Conservation (phyloP, 352 stramenopile genomes). For the Aphanomyces stellatus region DNA sequence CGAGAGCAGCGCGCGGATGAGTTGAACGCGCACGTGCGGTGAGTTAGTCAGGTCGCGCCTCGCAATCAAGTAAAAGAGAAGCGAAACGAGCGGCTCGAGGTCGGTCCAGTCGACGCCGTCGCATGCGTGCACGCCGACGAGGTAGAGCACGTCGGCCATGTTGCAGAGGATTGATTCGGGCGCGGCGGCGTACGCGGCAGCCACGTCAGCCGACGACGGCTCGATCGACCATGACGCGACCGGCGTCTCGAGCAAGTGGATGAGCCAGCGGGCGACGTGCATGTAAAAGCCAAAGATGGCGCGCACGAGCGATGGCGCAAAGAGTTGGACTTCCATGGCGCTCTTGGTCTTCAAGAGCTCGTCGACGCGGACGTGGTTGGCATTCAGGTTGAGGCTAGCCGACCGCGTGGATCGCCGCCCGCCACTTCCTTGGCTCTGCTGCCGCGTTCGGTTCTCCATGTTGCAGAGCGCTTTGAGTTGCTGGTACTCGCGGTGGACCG, state of each 20-base stretch:
- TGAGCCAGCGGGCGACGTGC: not conserved
- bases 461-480: slow-evolving; percentile 55
- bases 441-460: slow-evolving; percentile 5
- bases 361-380: slow-evolving; percentile 10
- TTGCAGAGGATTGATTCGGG: slow-evolving; percentile 9
- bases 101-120: slow-evolving; percentile 20
- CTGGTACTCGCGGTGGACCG: slow-evolving; percentile 45
- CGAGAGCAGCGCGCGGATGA: slow-evolving; percentile 45
- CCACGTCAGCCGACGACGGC: not conserved
- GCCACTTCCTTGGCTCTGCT: not conserved
- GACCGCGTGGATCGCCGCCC: slow-evolving; percentile 2
- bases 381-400: not conserved
- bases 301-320: slow-evolving; percentile 1
- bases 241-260: not conserved
- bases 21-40: slow-evolving; percentile 56
- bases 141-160: slow-evolving; percentile 4
- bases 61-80: slow-evolving; percentile 51
- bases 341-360: slow-evolving; percentile 16
- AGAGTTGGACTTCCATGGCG: slow-evolving; percentile 14
- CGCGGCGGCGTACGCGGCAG: not conserved
- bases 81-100: slow-evolving; percentile 47
- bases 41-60: slow-evolving; percentile 53
- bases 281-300: not conserved
- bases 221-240: not conserved
- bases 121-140: slow-evolving; percentile 9